phyloP scores from a whole-genome alignment of 2,329 filamentous ascomycete species.

The Biscogniauxia marginata region DNA sequence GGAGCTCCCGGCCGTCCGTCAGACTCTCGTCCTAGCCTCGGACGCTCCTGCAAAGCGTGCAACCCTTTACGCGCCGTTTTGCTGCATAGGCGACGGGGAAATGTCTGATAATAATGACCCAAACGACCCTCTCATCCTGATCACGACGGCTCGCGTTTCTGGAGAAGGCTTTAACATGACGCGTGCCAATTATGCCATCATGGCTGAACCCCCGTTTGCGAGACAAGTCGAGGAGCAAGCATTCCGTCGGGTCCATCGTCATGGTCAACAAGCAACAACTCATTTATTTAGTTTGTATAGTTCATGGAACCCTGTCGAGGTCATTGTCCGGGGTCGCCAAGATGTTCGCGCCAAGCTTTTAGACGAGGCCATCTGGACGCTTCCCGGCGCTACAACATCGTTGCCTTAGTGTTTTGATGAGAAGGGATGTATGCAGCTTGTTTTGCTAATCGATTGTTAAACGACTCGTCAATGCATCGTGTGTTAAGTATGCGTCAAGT shows the following conservation, averaged over 20 bases:
- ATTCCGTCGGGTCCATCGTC: conserved; percentile 2
- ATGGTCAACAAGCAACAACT: conserved; percentile 7
- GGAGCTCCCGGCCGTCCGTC: not conserved
- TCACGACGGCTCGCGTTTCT: not conserved
- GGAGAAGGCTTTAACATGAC: conserved; percentile 2
- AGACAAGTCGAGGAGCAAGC: conserved; percentile 4
- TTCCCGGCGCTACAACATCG: no score
- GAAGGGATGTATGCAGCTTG: no score
- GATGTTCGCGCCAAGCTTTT: not conserved
- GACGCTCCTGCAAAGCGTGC: conserved; percentile 2
- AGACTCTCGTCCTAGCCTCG: conserved; percentile 1
- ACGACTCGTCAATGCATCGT: no score
- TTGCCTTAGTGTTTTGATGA: no score
- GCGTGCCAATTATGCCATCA: conserved; percentile 1
- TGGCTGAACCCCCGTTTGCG: not conserved
- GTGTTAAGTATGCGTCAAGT: no score
- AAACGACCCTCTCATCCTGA: not conserved
- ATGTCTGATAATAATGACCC: not conserved
- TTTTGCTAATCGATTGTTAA: no score
- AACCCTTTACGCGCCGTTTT: conserved; percentile 2
- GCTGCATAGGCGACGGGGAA: conserved; percentile 2
- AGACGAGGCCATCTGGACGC: conserved; percentile 2
- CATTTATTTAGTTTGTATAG: conserved; percentile 3
- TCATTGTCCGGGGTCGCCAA: not conserved
- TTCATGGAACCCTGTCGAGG: not conserved